Conservation (phyloP, 2,329 filamentous ascomycete genomes). For the Ceratocystis variospora region DNA sequence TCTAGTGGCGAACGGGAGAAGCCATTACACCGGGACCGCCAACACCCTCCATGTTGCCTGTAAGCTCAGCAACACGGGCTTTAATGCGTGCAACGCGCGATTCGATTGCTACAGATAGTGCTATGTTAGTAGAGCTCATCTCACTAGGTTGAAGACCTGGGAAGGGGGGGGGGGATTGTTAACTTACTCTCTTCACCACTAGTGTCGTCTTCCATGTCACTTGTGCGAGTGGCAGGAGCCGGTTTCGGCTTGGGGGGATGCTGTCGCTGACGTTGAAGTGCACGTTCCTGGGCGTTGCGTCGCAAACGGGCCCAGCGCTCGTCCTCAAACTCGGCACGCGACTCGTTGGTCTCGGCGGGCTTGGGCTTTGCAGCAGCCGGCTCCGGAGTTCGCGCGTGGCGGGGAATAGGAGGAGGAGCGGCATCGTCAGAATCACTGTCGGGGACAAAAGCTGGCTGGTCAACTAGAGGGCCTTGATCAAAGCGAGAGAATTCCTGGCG, state of each 20-base stretch:
- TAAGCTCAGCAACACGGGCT: conserved; percentile 87
- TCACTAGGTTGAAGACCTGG: background rate
- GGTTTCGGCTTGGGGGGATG: conserved; percentile 38
- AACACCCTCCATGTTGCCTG: conserved; percentile 60
- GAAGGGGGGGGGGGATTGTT: background rate
- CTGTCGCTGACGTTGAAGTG: conserved; percentile 50
- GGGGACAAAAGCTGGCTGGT: conserved; percentile 74
- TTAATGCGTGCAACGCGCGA: conserved; percentile 95
- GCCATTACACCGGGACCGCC: conserved; percentile 28
- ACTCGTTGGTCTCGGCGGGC: conserved; percentile 23
- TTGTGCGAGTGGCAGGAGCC: conserved; percentile 4
- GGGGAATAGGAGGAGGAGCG: conserved; percentile 38
- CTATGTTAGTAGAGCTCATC: conserved; percentile 21
- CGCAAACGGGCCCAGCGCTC: conserved; percentile 95
- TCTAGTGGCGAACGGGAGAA: conserved; percentile 22
- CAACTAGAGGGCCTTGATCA: conserved; percentile 74
- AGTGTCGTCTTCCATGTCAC: conserved; percentile 67
- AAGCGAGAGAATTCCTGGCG: conserved; percentile 52
- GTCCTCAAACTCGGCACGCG: conserved; percentile 32
- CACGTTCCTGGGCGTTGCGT: conserved; percentile 80
- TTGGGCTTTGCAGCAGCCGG: conserved; percentile 21
- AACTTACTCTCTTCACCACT: conserved; percentile 85
- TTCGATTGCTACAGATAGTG: conserved; percentile 59
- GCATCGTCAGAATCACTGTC: conserved; percentile 37
- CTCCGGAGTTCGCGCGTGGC: conserved; percentile 27